Evolutionary conservation across 192 early-diverging fungal species (phyloP), one percentile per base, ranked within the genome.

Genomic region (Geranomyces variabilis): DNA sequence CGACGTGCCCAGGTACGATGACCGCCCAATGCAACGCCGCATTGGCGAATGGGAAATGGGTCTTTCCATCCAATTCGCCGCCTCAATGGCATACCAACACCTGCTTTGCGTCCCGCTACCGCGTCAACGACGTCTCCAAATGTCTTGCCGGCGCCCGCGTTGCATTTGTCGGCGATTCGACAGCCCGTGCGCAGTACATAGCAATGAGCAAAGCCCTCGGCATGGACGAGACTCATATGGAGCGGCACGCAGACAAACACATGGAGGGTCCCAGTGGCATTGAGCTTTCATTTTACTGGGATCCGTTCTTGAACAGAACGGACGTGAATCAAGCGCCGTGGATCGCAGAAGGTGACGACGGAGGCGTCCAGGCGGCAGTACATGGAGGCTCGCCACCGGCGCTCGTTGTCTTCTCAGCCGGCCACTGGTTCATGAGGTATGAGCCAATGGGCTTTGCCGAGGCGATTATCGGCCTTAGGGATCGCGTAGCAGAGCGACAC

Each of bases 121-220:
- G 79, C 29, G 8, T 57, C 2, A 29, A 70, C n/a, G 77, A 85
- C 22, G 53, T 84, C 7, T 30, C 43, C 0, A 67, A 43, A 13
- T 93, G 91, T 63, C 58, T 91, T 1, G 73, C 44, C 15, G 67
- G 77, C 33, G 69, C 79, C 6, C 77, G 81, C 14, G 73, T 84
- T 19, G 74, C 90, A 22, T 88, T 88, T 71, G 79, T 89, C 58
- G 90, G 92, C 30, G 90, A 93, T 75, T 92, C 90, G 0, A 77
- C 87, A 0, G 79, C 84, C 31, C 84, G 92, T 15, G 76, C 82
- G 51, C 82, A 88, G 44, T 91, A 86, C 66, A 79, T 84, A 43
- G 79, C 88, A 0, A 47, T 88, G 28, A 81, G 78, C 15, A 69
- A 77, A n/a, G 67, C 81, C 26, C 71, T 89, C 21, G 30, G 15